Percentiles rank a stretch among this genome's conserved stretches.
These are phyloP conservation scores for Cercospora zeae-maydis DNA, from an alignment of 2,329 filamentous ascomycete species.

Conservation along the genomic window DNA sequence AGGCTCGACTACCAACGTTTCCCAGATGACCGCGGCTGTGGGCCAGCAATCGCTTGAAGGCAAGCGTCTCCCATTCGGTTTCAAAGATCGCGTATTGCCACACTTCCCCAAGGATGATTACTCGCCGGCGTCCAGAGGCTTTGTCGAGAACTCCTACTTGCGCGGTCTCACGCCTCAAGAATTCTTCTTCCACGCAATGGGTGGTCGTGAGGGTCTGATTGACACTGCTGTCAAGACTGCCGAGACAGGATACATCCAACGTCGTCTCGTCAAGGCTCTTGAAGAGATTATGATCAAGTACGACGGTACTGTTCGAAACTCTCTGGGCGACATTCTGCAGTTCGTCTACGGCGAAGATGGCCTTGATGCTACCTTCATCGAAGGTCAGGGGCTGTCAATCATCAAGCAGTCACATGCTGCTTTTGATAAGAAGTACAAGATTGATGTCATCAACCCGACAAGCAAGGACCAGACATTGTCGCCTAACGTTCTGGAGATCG, in stretches of 20 bases:
- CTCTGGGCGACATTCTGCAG: constrained; percentile 90
- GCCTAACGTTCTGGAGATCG: constrained; percentile 74
- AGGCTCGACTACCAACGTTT: constrained; percentile 98
- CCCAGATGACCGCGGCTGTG: constrained; percentile 97
- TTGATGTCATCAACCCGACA: constrained; percentile 77
- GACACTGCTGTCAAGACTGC: constrained; percentile 99
- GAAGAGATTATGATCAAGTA: constrained; percentile 98
- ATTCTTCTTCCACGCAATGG: constrained; percentile 99
- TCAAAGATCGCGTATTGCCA: constrained; percentile 94
- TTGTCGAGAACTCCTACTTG: constrained; percentile 97
- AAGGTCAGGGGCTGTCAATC: constrained; percentile 85
- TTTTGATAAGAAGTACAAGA: constrained; percentile 76
- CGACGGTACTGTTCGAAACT: constrained; percentile 95
- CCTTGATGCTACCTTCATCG: constrained; percentile 86
- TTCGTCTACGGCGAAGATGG: constrained; percentile 98
- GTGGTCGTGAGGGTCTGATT: constrained; percentile 98
- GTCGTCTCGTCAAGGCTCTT: constrained; percentile 93
- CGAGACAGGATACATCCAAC: constrained; percentile 98
- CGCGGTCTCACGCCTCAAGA: constrained; percentile 92
- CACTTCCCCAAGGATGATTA: constrained; percentile 99
- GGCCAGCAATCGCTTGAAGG: constrained; percentile 98
- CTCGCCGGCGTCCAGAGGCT: constrained; percentile 91
- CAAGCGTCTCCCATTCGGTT: constrained; percentile 97
- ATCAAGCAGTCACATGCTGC: constrained; percentile 73
- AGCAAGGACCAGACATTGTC: constrained; percentile 52